phyloP scores from a whole-genome alignment of 1,284 basidiomycete species.

The Veloporphyrellus conicus region DNA sequence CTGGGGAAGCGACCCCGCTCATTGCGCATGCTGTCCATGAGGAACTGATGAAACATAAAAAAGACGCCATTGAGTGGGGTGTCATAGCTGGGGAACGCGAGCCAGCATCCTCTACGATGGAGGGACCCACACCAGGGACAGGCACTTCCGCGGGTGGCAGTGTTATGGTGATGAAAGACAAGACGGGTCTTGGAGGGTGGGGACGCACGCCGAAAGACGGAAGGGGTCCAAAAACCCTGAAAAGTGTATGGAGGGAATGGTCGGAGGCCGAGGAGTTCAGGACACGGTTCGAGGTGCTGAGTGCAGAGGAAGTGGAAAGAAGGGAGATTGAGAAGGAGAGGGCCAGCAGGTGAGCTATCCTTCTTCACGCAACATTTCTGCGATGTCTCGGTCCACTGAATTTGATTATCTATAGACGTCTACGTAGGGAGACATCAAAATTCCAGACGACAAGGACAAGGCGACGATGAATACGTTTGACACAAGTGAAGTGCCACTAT shows the following conservation, averaged over 20 bases:
- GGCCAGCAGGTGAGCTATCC: constrained; percentile 55
- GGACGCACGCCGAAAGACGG: constrained; percentile 66
- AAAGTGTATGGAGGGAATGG: constrained; percentile 95
- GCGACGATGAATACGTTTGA: constrained; percentile 32
- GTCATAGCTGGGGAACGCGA: constrained; percentile 63
- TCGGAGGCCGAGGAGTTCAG: constrained; percentile 86
- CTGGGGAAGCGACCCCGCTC: constrained; percentile 83
- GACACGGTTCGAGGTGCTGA: constrained; percentile 85
- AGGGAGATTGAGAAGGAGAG: constrained; percentile 80
- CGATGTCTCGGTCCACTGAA: constrained; percentile 1
- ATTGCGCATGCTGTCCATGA: constrained; percentile 93
- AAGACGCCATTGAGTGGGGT: constrained; percentile 90
- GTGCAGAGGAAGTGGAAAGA: constrained; percentile 86
- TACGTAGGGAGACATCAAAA: constrained; percentile 72
- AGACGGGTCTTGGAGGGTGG: constrained; percentile 71
- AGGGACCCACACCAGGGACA: constrained; percentile 27
- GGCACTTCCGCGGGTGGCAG: constrained; percentile 18
- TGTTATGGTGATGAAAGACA: constrained; percentile 59
- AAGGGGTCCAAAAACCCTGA: constrained; percentile 75
- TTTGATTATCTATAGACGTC: constrained; percentile 42
- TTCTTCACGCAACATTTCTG: background rate
- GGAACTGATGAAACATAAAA: constrained; percentile 91
- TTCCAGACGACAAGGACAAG: constrained; percentile 57
- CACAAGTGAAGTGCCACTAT: constrained; percentile 4
- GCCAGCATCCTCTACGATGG: constrained; percentile 15